Conservation (phyloP, 1,284 basidiomycete genomes). For the Naganishia liquefaciens region DNA sequence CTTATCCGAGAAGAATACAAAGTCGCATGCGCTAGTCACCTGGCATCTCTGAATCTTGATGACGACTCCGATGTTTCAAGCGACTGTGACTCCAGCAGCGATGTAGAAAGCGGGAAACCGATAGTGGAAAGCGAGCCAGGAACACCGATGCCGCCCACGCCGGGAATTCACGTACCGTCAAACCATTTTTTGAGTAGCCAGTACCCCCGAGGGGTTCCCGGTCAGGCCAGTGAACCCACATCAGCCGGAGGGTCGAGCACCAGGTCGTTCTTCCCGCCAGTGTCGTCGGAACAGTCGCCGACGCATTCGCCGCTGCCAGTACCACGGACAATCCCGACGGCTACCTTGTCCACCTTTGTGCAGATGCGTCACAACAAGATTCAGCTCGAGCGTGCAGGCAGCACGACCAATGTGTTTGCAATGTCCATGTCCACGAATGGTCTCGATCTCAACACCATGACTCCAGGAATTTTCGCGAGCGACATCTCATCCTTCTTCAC, state of each 20-base stretch:
- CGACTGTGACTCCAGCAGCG: slow-evolving; percentile 31
- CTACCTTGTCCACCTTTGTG: slow-evolving; percentile 51
- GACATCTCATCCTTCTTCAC: slow-evolving; percentile 18
- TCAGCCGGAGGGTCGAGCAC: slow-evolving; percentile 10
- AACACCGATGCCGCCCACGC: slow-evolving; percentile 48
- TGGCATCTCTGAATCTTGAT: slow-evolving; percentile 13
- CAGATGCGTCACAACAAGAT: slow-evolving; percentile 52
- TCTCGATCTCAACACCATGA: slow-evolving; percentile 22
- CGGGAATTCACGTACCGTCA: slow-evolving; percentile 46
- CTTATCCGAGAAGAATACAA: slow-evolving; percentile 92
- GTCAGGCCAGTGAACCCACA: background rate
- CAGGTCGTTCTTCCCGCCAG: slow-evolving; percentile 34
- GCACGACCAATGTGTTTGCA: slow-evolving; percentile 41
- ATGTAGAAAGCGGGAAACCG: too few relatives aligned
- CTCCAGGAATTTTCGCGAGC: slow-evolving; percentile 14
- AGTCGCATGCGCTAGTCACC: slow-evolving; percentile 46
- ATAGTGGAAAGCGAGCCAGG: slow-evolving; percentile 41
- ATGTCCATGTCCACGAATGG: slow-evolving; percentile 10
- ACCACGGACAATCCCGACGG: slow-evolving; percentile 24
- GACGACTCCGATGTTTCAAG: slow-evolving; percentile 28
- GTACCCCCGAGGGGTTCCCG: slow-evolving; percentile 7
- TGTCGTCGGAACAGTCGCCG: slow-evolving; percentile 25
- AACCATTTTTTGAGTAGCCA: slow-evolving; percentile 46
- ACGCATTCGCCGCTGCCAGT: slow-evolving; percentile 17
- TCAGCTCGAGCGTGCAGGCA: slow-evolving; percentile 47